These are phyloP conservation scores for Mortierella claussenii DNA, from an alignment of 192 early-diverging fungal genomes.

Conservation along the genomic window DNA sequence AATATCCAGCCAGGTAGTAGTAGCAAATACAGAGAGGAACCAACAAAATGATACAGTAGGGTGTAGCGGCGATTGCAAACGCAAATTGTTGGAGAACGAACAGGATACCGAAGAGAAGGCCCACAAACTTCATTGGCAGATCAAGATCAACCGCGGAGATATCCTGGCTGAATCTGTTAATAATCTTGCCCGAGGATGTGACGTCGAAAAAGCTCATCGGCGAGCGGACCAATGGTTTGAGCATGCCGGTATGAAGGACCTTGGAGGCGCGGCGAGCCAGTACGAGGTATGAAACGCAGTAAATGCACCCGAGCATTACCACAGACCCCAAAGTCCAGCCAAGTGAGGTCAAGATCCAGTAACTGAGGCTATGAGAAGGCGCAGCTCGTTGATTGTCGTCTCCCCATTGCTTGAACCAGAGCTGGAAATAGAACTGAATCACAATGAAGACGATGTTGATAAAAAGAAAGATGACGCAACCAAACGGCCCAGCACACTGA, in stretches of 20 bases:
- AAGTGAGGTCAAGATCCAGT: too few relatives aligned
- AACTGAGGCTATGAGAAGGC: too few relatives aligned
- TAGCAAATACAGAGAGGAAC: constrained; percentile 36
- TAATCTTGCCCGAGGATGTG: constrained; percentile 75
- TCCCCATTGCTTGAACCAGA: too few relatives aligned
- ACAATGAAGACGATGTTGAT: too few relatives aligned
- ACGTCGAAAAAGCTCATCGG: constrained; percentile 65
- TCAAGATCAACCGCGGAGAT: constrained; percentile 71
- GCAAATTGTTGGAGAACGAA: constrained; percentile 11
- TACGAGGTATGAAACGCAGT: neutral
- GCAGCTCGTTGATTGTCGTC: constrained; percentile 57
- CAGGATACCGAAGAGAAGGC: neutral
- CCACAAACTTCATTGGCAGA: constrained; percentile 38
- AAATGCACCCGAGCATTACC: too few relatives aligned
- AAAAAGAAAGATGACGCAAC: too few relatives aligned
- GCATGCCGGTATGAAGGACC: constrained; percentile 67
- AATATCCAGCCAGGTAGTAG: constrained; percentile 53
- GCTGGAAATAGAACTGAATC: too few relatives aligned
- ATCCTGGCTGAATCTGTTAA: constrained; percentile 85
- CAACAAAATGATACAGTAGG: constrained; percentile 17
- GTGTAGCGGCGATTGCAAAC: constrained; percentile 48
- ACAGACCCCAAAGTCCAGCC: too few relatives aligned
- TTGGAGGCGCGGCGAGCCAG: constrained; percentile 59
- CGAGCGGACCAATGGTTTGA: constrained; percentile 66
- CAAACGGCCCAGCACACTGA: too few relatives aligned